Evolutionary conservation across 2,329 filamentous ascomycete genomes (phyloP).

Genomic region (Amesomyces nigricolor): DNA sequence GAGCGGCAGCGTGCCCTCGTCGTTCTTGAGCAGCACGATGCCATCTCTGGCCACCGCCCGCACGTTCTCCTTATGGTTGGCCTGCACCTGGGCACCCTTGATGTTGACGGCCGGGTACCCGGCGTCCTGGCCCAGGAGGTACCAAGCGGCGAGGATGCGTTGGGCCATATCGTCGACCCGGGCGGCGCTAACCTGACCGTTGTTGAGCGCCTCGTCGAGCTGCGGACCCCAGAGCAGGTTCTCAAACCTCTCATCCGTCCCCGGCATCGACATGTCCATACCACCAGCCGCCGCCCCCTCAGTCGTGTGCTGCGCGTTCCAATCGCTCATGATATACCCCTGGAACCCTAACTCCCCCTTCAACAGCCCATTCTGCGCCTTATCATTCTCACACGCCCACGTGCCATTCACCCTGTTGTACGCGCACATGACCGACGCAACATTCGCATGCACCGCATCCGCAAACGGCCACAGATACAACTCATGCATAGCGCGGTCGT

Average conservation of each 20-base stretch:
- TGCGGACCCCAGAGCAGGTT: constrained; percentile 51
- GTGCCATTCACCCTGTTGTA: constrained; percentile 68
- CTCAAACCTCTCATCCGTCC: constrained; percentile 47
- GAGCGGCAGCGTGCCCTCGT: constrained; percentile 53
- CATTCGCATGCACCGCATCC: constrained; percentile 60
- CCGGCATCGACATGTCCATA: constrained; percentile 79
- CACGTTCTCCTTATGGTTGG: constrained; percentile 58
- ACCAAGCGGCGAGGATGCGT: constrained; percentile 59
- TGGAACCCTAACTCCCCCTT: constrained; percentile 72
- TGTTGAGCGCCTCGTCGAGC: constrained; percentile 49
- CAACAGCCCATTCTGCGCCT: constrained; percentile 54
- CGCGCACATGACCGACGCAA: constrained; percentile 64
- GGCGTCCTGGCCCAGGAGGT: constrained; percentile 48
- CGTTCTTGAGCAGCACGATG: constrained; percentile 65
- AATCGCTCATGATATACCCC: constrained; percentile 57
- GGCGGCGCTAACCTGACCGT: constrained; percentile 51
- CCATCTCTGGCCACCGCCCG: constrained; percentile 49
- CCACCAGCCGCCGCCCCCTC: constrained; percentile 60
- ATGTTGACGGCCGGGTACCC: constrained; percentile 49
- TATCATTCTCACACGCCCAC: constrained; percentile 61
- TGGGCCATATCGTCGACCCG: constrained; percentile 63
- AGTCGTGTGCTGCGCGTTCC: constrained; percentile 71
- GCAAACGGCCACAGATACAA: constrained; percentile 63
- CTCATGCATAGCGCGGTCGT: constrained; percentile 64
- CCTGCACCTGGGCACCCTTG: constrained; percentile 47